These are phyloP conservation scores for Coelastrella sp. DNA, from an alignment of 139 green algal species.

Conservation along the genomic window DNA sequence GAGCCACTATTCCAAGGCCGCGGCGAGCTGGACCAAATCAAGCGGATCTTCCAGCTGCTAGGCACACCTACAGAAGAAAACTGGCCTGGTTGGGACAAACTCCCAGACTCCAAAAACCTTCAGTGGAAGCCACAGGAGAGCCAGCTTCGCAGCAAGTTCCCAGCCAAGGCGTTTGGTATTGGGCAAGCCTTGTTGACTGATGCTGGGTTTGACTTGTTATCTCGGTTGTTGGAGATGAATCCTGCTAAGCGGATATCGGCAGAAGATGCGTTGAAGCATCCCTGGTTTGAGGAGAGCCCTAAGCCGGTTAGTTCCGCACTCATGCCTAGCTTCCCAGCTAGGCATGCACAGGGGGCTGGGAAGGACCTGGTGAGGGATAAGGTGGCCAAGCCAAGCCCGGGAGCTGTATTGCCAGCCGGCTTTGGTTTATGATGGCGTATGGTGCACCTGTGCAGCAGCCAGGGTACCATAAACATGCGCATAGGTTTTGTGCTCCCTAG, in stretches of 20 bases:
- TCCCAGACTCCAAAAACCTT: slow-evolving; percentile 66
- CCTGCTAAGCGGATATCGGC: slow-evolving; percentile 46
- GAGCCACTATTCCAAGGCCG: slow-evolving; percentile 77
- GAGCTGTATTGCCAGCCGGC: slow-evolving; percentile 1
- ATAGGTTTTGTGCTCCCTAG: too few relatives aligned
- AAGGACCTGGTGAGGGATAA: slow-evolving; percentile 20
- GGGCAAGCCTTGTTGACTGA: slow-evolving; percentile 40
- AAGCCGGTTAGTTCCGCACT: slow-evolving; percentile 22
- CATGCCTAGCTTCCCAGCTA: slow-evolving; percentile 28
- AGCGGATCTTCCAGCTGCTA: slow-evolving; percentile 77
- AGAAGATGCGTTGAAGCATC: slow-evolving; percentile 44
- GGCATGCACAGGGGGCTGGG: slow-evolving; percentile 8
- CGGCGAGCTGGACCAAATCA: slow-evolving; percentile 81
- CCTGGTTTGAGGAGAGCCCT: slow-evolving; percentile 30
- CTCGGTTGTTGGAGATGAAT: slow-evolving; percentile 49
- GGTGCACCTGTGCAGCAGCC: too few relatives aligned
- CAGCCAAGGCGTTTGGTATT: slow-evolving; percentile 5
- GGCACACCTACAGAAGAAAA: slow-evolving; percentile 75
- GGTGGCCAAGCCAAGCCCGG: slow-evolving; percentile 31
- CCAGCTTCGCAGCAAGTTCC: slow-evolving; percentile 46
- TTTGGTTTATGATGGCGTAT: slow-evolving; percentile 18
- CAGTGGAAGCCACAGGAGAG: slow-evolving; percentile 23
- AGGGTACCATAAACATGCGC: too few relatives aligned
- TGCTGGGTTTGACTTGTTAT: slow-evolving; percentile 50
- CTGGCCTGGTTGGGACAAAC: slow-evolving; percentile 76